Percentiles rank a stretch among this genome's conserved stretches.
Evolutionary conservation across 192 early-diverging fungal species (phyloP).

Genomic region (Gigaspora rosea): DNA sequence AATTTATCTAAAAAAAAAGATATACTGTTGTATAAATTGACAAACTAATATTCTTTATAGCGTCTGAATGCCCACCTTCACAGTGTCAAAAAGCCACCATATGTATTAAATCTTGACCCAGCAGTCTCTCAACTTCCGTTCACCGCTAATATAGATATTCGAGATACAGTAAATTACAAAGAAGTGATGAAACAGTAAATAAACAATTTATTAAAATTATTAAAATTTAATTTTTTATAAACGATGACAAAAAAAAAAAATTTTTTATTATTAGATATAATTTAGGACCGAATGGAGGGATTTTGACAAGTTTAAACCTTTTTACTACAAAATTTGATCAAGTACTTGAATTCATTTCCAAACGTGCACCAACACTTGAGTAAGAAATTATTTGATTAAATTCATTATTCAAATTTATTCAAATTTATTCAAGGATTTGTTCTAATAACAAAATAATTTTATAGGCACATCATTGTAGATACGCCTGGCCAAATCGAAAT

Average conservation of each 20-base stretch:
- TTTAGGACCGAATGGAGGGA: slow-evolving; percentile 95
- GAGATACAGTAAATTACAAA: slow-evolving; percentile 98
- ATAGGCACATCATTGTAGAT: slow-evolving; percentile 82
- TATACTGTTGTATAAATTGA: slow-evolving; percentile 10
- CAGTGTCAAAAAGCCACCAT: slow-evolving; percentile 71
- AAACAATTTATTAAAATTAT: not conserved
- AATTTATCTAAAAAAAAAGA: not conserved
- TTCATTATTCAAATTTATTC: not conserved
- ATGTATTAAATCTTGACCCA: slow-evolving; percentile 94
- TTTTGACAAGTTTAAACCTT: slow-evolving; percentile 92
- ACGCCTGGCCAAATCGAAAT: slow-evolving; percentile 99
- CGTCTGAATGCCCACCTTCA: slow-evolving; percentile 87
- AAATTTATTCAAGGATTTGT: not conserved
- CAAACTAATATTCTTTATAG: slow-evolving; percentile 40
- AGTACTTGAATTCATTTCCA: slow-evolving; percentile 83
- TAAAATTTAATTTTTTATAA: not conserved
- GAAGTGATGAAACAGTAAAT: slow-evolving; percentile 95
- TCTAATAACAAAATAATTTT: not conserved
- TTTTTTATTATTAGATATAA: slow-evolving; percentile 65
- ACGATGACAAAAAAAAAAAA: not conserved
- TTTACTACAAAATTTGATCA: slow-evolving; percentile 99
- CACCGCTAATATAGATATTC: slow-evolving; percentile 95
- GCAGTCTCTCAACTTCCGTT: slow-evolving; percentile 86
- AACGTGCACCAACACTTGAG: slow-evolving; percentile 72
- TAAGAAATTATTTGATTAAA: slow-evolving; percentile 35